These are phyloP conservation scores for Sporothrix dimorphospora DNA, from an alignment of 2,329 filamentous ascomycete genomes.

Conservation along the genomic window DNA sequence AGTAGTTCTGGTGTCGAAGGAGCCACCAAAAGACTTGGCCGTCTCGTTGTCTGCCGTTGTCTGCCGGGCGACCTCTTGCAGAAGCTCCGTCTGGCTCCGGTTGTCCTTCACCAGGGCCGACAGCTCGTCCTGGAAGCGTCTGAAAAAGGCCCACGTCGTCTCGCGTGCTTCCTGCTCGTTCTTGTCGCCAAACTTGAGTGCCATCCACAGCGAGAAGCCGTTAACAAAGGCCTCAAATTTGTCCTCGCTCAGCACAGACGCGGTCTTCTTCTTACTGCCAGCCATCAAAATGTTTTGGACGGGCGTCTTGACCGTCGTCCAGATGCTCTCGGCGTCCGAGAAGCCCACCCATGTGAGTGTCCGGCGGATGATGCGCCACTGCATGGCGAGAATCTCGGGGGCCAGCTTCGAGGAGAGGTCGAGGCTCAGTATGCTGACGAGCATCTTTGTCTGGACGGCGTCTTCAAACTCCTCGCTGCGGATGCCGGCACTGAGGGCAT, in stretches of 20 bases:
- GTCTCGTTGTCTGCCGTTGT: background rate
- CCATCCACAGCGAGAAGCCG: constrained; percentile 39
- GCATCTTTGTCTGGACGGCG: constrained; percentile 45
- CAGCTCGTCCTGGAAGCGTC: constrained; percentile 35
- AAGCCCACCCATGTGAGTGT: constrained; percentile 38
- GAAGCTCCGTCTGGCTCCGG: constrained; percentile 12
- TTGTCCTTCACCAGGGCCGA: constrained; percentile 18
- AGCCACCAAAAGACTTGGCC: background rate
- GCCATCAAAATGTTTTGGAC: constrained; percentile 3
- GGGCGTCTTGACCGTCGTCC: constrained; percentile 30
- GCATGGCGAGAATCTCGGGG: constrained; percentile 20
- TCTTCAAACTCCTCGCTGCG: constrained; percentile 49
- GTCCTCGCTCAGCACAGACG: constrained; percentile 34
- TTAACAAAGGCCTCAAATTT: constrained; percentile 41
- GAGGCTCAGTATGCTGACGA: constrained; percentile 40
- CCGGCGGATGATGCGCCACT: constrained; percentile 38
- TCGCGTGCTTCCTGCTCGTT: constrained; percentile 37
- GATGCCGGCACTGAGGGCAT: constrained; percentile 49
- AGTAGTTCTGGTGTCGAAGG: background rate
- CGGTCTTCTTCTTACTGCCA: constrained; percentile 28
- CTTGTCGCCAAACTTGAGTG: constrained; percentile 35
- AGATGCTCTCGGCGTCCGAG: constrained; percentile 36
- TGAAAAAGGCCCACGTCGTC: constrained; percentile 37
- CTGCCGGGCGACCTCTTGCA: background rate
- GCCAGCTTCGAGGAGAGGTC: background rate